These are phyloP conservation scores for Suzukiozyma palmioleophila DNA, from an alignment of 1,139 yeast genomes.

Conservation along the genomic window DNA sequence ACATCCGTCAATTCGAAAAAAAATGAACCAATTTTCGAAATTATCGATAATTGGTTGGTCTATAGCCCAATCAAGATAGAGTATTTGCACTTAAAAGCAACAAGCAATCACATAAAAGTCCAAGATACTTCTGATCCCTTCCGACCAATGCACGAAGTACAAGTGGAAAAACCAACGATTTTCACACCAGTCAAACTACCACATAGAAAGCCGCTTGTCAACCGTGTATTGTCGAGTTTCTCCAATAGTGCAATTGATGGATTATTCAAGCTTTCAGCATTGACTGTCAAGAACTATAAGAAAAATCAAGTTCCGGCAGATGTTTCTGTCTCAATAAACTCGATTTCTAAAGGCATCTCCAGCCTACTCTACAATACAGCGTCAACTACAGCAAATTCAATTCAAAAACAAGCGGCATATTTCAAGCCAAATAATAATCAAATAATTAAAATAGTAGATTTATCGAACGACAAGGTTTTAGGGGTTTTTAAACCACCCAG, in stretches of 20 bases:
- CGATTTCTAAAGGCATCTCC: constrained; percentile 30
- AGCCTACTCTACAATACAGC: constrained; percentile 35
- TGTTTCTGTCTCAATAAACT: constrained; percentile 23
- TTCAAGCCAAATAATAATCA: constrained; percentile 29
- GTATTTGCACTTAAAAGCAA: constrained; percentile 25
- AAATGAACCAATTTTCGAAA: constrained; percentile 42
- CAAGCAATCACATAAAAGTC: constrained; percentile 3
- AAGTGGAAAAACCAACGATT: constrained; percentile 6
- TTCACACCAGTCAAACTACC: constrained; percentile 47
- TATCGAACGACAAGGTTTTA: constrained; percentile 38
- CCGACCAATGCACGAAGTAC: constrained; percentile 1
- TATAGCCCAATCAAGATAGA: constrained; percentile 42
- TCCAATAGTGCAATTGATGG: constrained; percentile 56
- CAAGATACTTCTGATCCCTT: constrained; percentile 2
- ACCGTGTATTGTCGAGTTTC: constrained; percentile 43
- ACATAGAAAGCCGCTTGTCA: constrained; percentile 39
- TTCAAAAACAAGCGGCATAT: constrained; percentile 24
- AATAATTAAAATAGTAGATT: constrained; percentile 41
- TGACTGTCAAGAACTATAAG: constrained; percentile 12
- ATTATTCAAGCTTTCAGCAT: constrained; percentile 44
- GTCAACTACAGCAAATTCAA: constrained; percentile 26
- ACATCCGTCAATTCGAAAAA: constrained; percentile 32
- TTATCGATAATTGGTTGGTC: constrained; percentile 48
- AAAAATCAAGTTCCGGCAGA: constrained; percentile 9
- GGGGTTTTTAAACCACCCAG: constrained; percentile 58